These are phyloP conservation scores for Mortierella hygrophila DNA, from an alignment of 192 early-diverging fungal genomes.

Conservation along the genomic window DNA sequence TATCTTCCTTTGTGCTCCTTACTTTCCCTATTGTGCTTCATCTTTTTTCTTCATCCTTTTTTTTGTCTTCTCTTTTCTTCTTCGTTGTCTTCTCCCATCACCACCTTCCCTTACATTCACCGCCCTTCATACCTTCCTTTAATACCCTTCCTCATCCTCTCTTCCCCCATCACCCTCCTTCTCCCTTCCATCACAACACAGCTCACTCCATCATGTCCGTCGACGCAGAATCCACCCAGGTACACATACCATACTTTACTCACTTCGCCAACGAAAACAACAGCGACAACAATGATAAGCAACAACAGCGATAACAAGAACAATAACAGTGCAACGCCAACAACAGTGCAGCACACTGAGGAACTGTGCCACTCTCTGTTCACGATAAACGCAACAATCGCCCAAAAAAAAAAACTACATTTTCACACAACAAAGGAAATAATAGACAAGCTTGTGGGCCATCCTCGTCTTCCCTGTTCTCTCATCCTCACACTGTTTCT, in stretches of 20 bases:
- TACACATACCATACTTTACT: not conserved
- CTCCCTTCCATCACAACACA: not conserved
- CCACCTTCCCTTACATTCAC: not conserved
- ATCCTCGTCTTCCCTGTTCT: not conserved
- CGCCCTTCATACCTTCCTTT: not conserved
- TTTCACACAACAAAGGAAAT: too few relatives aligned
- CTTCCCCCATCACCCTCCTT: not conserved
- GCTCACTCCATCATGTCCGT: slow-evolving; percentile 43
- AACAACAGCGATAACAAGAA: not conserved
- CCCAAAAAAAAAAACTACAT: too few relatives aligned
- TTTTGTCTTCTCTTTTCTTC: slow-evolving; percentile 2
- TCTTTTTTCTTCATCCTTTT: not conserved
- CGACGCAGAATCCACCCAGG: slow-evolving; percentile 52
- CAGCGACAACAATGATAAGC: not conserved
- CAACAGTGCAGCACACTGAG: not conserved
- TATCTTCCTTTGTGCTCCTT: not conserved
- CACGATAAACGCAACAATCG: too few relatives aligned
- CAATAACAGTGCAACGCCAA: not conserved
- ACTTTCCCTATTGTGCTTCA: not conserved
- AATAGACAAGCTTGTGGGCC: too few relatives aligned
- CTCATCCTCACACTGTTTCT: not conserved
- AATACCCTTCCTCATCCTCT: not conserved
- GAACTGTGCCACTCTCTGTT: not conserved
- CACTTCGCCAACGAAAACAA: not conserved
- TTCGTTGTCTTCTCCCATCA: slow-evolving; percentile 10